Evolutionary conservation across 345 rosid species (phyloP).

Genomic region (Firmiana major): DNA sequence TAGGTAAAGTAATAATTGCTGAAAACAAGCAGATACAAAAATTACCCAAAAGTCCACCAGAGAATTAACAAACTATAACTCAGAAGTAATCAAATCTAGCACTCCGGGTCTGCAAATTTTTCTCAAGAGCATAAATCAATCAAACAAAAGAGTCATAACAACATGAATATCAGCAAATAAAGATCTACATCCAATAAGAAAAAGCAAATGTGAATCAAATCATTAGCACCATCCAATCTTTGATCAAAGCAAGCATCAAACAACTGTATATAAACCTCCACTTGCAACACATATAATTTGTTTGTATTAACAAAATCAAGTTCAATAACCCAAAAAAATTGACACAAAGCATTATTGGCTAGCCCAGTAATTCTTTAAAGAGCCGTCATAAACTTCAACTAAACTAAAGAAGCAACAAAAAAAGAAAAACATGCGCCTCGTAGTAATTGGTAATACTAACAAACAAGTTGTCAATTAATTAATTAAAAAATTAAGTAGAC

Average conservation of each 20-base stretch:
- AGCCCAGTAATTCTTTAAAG: not conserved
- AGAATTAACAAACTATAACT: not conserved
- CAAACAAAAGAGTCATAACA: not conserved
- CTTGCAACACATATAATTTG: not conserved
- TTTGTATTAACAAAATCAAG: not conserved
- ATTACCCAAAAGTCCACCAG: not conserved
- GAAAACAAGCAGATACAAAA: not conserved
- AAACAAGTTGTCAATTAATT: not conserved
- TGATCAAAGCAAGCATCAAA: not conserved
- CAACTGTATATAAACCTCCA: not conserved
- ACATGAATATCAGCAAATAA: not conserved
- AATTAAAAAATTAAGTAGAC: too few species aligned
- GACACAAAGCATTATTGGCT: not conserved
- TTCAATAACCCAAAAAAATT: not conserved
- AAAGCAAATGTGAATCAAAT: not conserved
- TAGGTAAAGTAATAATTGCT: not conserved
- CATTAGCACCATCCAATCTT: not conserved
- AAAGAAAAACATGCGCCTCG: not conserved
- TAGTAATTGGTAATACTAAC: not conserved
- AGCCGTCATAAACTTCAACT: not conserved
- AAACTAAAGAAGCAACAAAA: not conserved
- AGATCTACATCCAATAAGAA: constrained; percentile 2
- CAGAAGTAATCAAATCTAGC: not conserved
- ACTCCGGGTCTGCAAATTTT: not conserved
- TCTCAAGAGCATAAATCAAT: not conserved